Evolutionary conservation across 495 filamentous ascomycete genomes (phyloP).

Genomic region (Pyrenula aspistea): DNA sequence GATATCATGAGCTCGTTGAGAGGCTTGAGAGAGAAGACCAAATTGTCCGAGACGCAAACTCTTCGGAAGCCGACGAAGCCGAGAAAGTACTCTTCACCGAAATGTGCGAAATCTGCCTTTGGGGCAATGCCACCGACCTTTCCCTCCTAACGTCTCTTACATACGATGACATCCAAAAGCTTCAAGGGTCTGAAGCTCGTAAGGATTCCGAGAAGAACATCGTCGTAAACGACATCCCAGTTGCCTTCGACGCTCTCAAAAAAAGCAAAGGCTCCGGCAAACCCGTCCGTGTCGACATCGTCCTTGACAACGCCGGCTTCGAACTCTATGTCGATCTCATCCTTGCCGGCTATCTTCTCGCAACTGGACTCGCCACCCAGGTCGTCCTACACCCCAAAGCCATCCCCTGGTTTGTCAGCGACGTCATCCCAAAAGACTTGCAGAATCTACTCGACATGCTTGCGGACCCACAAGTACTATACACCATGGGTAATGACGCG

Average conservation of each 20-base stretch:
- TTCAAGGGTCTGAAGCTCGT: constrained; percentile 78
- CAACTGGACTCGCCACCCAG: constrained; percentile 67
- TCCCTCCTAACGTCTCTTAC: constrained; percentile 81
- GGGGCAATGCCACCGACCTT: constrained; percentile 95
- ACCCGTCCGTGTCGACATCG: constrained; percentile 72
- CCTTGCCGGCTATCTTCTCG: constrained; percentile 77
- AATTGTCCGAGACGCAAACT: constrained; percentile 9
- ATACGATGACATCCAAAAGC: constrained; percentile 91
- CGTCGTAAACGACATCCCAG: constrained; percentile 66
- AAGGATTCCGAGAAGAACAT: constrained; percentile 82
- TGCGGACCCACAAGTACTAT: constrained; percentile 64
- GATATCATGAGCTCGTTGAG: constrained; percentile 54
- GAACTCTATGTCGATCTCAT: constrained; percentile 92
- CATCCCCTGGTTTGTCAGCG: constrained; percentile 96
- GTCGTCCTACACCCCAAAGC: constrained; percentile 88
- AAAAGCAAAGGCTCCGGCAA: constrained; percentile 31
- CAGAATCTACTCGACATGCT: constrained; percentile 63
- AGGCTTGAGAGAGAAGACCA: constrained; percentile 38
- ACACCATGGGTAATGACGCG: constrained; percentile 21
- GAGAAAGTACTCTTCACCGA: constrained; percentile 74
- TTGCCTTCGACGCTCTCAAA: constrained; percentile 58
- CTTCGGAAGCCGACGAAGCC: constrained; percentile 48
- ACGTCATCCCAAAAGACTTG: constrained; percentile 81
- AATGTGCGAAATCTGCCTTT: constrained; percentile 94
- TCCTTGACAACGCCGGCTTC: constrained; percentile 93